These are phyloP conservation scores for Tympanopsis confertula DNA, from an alignment of 2,329 filamentous ascomycete genomes.

Conservation along the genomic window DNA sequence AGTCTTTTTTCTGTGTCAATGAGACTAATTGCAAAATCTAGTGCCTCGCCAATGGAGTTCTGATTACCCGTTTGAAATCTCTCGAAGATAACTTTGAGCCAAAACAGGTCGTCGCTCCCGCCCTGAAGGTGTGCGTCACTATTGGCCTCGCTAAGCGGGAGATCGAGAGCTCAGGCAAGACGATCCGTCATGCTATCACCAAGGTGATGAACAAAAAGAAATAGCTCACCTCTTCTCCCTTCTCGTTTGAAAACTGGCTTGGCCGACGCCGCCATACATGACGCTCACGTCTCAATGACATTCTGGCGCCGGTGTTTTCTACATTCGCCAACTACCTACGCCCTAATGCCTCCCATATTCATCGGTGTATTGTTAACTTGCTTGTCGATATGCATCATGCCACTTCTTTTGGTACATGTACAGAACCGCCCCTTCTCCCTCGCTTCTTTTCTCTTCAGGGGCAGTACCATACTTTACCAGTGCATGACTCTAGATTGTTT, in stretches of 20 bases:
- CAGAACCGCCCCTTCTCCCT: too few species aligned
- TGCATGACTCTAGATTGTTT: too few species aligned
- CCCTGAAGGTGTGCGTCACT: conserved; percentile 84
- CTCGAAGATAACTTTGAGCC: conserved; percentile 48
- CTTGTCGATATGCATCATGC: too few species aligned
- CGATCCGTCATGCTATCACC: conserved; percentile 82
- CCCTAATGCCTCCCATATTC: conserved; percentile 10
- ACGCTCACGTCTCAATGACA: conserved; percentile 30
- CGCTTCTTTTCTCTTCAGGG: too few species aligned
- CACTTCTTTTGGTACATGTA: too few species aligned
- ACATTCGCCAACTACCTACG: too few species aligned
- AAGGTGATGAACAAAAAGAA: conserved; percentile 64
- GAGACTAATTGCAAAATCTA: conserved; percentile 20
- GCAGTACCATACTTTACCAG: too few species aligned
- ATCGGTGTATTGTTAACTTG: too few species aligned
- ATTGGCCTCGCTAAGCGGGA: conserved; percentile 85
- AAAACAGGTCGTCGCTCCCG: conserved; percentile 64
- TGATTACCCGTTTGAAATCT: conserved; percentile 78
- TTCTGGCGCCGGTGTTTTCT: too few species aligned
- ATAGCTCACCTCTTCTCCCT: conserved; percentile 1
- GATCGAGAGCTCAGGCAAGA: conserved; percentile 82
- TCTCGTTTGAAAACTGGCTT: not conserved
- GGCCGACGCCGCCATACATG: not conserved
- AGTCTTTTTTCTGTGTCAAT: not conserved
- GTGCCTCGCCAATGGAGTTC: conserved; percentile 75